Percentiles rank a stretch among this genome's conserved stretches.
Conservation (phyloP, 805 yeast species). For the Limtongia smithiae region DNA sequence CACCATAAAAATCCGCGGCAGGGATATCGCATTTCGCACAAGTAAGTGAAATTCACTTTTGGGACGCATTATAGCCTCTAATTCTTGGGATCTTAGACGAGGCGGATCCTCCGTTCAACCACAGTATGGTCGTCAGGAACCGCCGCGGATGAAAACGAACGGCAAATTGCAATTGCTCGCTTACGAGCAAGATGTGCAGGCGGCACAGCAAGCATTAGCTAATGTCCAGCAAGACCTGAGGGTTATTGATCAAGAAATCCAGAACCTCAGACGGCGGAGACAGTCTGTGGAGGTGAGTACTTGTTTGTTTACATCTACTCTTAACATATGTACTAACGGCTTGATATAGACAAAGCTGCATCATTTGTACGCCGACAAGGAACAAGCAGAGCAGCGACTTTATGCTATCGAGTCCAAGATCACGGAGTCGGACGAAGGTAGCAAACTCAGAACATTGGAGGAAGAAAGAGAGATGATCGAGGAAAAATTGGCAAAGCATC, state of each 20-base stretch:
- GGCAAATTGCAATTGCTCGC: slow-evolving; percentile 2
- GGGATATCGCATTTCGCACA: slow-evolving; percentile 40
- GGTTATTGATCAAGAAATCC: neutral
- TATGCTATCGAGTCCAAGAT: slow-evolving; percentile 2
- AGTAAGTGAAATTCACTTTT: slow-evolving; percentile 1
- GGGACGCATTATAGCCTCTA: neutral
- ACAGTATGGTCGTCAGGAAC: slow-evolving; percentile 36
- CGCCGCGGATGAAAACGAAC: slow-evolving; percentile 30
- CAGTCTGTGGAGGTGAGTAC: neutral
- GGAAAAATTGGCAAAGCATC: no score
- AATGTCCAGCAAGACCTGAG: neutral
- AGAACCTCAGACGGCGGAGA: neutral
- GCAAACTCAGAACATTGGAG: slow-evolving; percentile 9
- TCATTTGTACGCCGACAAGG: slow-evolving; percentile 9
- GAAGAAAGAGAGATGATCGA: slow-evolving; percentile 2
- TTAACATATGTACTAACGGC: no score
- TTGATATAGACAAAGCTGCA: slow-evolving; percentile 5
- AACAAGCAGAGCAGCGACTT: slow-evolving; percentile 2
- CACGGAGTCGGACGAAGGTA: slow-evolving; percentile 8
- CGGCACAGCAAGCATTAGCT: neutral
- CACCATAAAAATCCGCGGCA: slow-evolving; percentile 47
- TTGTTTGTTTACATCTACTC: no score
- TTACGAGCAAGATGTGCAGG: neutral
- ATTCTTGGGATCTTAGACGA: slow-evolving; percentile 20
- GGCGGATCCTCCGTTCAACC: slow-evolving; percentile 56